Evolutionary conservation across 2,329 filamentous ascomycete genomes (phyloP).

Genomic region (Ceratocystis destructans): DNA sequence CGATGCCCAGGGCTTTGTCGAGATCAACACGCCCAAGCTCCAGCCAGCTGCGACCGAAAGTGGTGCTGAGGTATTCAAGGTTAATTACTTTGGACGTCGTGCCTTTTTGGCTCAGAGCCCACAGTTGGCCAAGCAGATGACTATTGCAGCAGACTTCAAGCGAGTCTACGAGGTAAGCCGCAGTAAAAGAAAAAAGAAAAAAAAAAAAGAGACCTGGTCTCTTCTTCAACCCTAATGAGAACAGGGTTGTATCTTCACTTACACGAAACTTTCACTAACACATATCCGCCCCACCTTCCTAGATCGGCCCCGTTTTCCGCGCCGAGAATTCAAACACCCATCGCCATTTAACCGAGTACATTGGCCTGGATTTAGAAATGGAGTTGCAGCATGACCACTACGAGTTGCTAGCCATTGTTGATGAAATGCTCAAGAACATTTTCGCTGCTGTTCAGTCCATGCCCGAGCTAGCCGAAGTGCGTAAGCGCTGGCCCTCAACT

Average conservation of each 20-base stretch:
- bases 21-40: constrained; percentile 87
- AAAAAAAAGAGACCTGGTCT: constrained; percentile 11
- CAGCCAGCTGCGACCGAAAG: constrained; percentile 85
- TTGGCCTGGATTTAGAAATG: constrained; percentile 88
- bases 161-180: constrained; percentile 60
- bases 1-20: constrained; percentile 65
- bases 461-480: constrained; percentile 64
- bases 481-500: constrained; percentile 71
- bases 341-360: constrained; percentile 87
- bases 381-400: constrained; percentile 78
- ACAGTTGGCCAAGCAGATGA: constrained; percentile 86
- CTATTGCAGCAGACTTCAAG: constrained; percentile 76
- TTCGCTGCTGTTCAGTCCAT: constrained; percentile 31
- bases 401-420: constrained; percentile 67
- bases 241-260: neutral
- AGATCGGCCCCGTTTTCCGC: constrained; percentile 74
- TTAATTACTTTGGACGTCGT: constrained; percentile 77
- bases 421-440: constrained; percentile 68
- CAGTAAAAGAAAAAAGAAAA: too few species aligned
- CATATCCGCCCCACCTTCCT: neutral
- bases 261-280: neutral
- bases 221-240: neutral
- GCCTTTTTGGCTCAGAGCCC: constrained; percentile 87
- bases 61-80: constrained; percentile 78
- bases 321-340: constrained; percentile 95